Percentiles rank a stretch among this genome's conserved stretches.
Evolutionary conservation across 139 green algal species (phyloP).

Genomic region (Pseudopediastrum boryanum): DNA sequence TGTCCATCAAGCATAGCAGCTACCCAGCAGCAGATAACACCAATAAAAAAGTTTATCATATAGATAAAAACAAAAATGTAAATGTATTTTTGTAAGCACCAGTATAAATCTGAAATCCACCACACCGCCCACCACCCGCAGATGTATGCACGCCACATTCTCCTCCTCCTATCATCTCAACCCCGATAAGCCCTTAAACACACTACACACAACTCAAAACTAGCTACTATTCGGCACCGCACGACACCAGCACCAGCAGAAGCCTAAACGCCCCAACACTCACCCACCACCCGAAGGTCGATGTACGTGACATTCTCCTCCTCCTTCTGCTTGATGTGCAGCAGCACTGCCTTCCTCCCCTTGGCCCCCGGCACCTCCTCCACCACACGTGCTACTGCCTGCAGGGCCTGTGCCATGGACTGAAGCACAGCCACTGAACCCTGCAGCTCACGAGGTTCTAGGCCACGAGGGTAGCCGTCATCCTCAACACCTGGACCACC

Average conservation of each 20-base stretch:
- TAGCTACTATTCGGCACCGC: too few relatives aligned
- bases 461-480: constrained; percentile 81
- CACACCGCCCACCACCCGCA: too few relatives aligned
- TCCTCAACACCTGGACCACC: constrained; percentile 76
- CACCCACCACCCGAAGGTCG: constrained; percentile 69
- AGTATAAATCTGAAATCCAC: too few relatives aligned
- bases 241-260: too few relatives aligned
- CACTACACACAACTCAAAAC: too few relatives aligned
- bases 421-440: constrained; percentile 66
- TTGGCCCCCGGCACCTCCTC: constrained; percentile 24
- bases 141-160: too few relatives aligned
- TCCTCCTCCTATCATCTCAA: too few relatives aligned
- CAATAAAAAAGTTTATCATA: neutral
- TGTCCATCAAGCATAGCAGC: neutral
- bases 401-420: constrained; percentile 71
- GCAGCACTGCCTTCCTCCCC: constrained; percentile 54
- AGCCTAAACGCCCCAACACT: too few relatives aligned
- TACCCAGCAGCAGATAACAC: neutral
- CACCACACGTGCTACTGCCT: constrained; percentile 11
- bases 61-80: too few relatives aligned
- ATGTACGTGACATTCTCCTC: constrained; percentile 50
- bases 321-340: constrained; percentile 56
- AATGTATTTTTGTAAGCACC: too few relatives aligned
- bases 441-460: constrained; percentile 62
- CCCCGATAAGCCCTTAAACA: too few relatives aligned